Conservation (phyloP, 1,139 yeast genomes). For the Scheffersomyces titani region DNA sequence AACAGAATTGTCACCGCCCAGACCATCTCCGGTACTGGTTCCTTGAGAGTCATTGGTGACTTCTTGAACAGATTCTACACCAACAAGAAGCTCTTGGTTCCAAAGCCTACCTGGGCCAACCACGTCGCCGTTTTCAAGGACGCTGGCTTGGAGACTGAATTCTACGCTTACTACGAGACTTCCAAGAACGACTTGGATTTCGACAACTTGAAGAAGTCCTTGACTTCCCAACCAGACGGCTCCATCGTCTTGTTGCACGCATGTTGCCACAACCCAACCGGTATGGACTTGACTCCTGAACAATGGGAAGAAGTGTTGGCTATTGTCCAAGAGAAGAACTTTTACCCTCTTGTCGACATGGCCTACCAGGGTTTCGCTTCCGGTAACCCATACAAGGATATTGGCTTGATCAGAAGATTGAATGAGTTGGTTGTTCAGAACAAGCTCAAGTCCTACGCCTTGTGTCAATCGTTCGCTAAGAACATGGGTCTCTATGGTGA, state of each 20-base stretch:
- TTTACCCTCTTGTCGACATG: conserved; percentile 81
- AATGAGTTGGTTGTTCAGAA: conserved; percentile 50
- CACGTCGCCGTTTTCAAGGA: conserved; percentile 60
- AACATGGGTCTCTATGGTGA: conserved; percentile 97
- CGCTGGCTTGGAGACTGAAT: conserved; percentile 47
- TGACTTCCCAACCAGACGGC: conserved; percentile 46
- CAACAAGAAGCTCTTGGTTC: conserved; percentile 51
- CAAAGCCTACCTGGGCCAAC: conserved; percentile 79
- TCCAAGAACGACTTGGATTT: conserved; percentile 54
- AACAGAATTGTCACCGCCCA: conserved; percentile 57
- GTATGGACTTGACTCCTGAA: conserved; percentile 78
- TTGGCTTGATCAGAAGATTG: conserved; percentile 50
- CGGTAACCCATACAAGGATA: conserved; percentile 58
- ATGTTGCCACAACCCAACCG: conserved; percentile 97
- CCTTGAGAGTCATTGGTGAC: conserved; percentile 57
- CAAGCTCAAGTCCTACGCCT: conserved; percentile 54
- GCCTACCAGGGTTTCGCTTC: conserved; percentile 95
- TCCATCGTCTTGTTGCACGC: conserved; percentile 82
- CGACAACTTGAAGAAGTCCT: conserved; percentile 48
- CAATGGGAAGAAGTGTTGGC: conserved; percentile 78
- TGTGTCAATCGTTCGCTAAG: conserved; percentile 93
- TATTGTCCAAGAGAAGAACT: conserved; percentile 53
- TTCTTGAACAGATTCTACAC: conserved; percentile 51
- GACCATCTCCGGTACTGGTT: conserved; percentile 63
- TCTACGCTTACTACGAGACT: conserved; percentile 55